These are phyloP conservation scores for Xylaria polymorpha DNA, from an alignment of 2,329 filamentous ascomycete genomes.

Conservation along the genomic window DNA sequence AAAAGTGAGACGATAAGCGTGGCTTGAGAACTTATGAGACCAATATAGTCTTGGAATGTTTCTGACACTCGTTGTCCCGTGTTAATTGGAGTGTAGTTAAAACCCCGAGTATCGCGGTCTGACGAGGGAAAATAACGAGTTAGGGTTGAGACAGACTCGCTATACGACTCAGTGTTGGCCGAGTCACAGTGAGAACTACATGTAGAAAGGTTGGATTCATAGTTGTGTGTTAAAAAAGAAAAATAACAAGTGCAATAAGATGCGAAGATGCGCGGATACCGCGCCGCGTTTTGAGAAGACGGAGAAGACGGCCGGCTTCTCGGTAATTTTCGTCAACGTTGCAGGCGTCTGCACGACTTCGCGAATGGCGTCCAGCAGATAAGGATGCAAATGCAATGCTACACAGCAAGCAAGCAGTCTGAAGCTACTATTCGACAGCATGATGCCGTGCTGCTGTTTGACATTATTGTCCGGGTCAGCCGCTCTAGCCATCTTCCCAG, in stretches of 20 bases:
- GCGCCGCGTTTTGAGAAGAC: slow-evolving; percentile 14
- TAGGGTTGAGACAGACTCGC: slow-evolving; percentile 2
- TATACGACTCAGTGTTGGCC: slow-evolving; percentile 3
- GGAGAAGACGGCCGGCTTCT: neutral
- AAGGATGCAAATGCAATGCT: slow-evolving; percentile 21
- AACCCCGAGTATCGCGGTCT: neutral
- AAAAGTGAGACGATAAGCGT: slow-evolving; percentile 5
- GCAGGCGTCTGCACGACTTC: slow-evolving; percentile 16
- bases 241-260: neutral
- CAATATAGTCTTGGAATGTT: slow-evolving; percentile 1
- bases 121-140: neutral
- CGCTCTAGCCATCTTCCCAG: slow-evolving; percentile 15
- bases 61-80: slow-evolving; percentile 2
- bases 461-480: slow-evolving; percentile 7
- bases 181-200: slow-evolving; percentile 13
- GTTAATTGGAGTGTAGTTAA: neutral
- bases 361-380: slow-evolving; percentile 24
- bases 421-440: slow-evolving; percentile 30
- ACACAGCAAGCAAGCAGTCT: slow-evolving; percentile 21
- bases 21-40: neutral
- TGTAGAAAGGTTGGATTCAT: neutral
- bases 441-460: slow-evolving; percentile 29
- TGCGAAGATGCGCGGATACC: slow-evolving; percentile 12
- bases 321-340: slow-evolving; percentile 29
- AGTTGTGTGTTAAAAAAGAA: slow-evolving; percentile 5